Evolutionary conservation across 768 basidiomycete genomes (phyloP), one percentile per base, ranked within the genome.

Genomic region (Hygrophorus pudorinus): DNA sequence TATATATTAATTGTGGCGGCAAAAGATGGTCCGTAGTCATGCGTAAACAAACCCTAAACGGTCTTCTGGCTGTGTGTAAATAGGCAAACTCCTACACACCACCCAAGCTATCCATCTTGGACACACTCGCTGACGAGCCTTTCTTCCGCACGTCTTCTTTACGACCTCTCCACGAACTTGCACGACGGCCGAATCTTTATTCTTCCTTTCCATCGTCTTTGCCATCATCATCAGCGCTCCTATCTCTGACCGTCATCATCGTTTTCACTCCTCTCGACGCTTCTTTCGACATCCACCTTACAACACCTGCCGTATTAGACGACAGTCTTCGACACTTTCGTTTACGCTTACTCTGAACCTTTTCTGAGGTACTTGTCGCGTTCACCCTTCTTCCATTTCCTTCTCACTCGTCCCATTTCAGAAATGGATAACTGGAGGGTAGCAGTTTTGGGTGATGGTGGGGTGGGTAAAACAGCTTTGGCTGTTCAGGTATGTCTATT

Each of bases 391-490:
- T 27, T 27, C 13, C 11, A 14, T n/a, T 43, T 20, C 29, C 30
- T 47, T 20, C n/a, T 35, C 44, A 21, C 30, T 33, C 27, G 18
- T 29, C 16, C 6, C 32, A 38, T 33, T 50, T 39, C 51, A 72
- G 67, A 72, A 64, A 90, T 91, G 88, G 88, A 91, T 71, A 84
- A 81, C 63, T 91, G 88, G 88, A 84, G 90, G 72, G 85, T 96
- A 55, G 90, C 92, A 50, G 89, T 96, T 53, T 76, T 96, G 47
- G 92, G 92, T 52, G 92, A 97, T 67, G 92, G 92, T 66, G 92
- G 92, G 67, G 92, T 97, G 38, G 92, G 92, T 46, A 97, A 97
- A 73, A 96, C 92, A 47, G 92, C 92, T 31, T 65, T 97, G 57
- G 91, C 92, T 52, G 91, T 96, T 37, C 92, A 96, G 74, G 91